Conservation (phyloP, 192 early-diverging fungal genomes). For the Phlyctochytrium arcticum region DNA sequence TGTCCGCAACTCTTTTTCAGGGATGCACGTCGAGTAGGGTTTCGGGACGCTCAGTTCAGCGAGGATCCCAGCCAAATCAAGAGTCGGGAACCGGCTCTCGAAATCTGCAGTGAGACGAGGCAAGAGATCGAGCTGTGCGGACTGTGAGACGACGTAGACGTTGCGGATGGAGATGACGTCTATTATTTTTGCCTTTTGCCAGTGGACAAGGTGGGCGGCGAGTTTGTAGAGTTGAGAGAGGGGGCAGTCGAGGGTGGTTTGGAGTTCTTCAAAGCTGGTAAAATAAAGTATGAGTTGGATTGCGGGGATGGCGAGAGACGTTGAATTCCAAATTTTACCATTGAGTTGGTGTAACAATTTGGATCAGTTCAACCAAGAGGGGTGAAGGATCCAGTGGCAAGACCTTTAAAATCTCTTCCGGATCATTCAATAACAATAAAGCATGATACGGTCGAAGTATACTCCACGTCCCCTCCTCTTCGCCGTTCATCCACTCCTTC, state of each 20-base stretch:
- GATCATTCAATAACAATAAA: conserved; percentile 76
- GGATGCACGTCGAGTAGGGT: conserved; percentile 50
- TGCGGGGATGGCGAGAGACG: background rate
- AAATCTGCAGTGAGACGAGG: conserved; percentile 51
- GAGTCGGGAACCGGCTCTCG: conserved; percentile 45
- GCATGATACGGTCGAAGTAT: conserved; percentile 85
- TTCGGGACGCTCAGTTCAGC: conserved; percentile 53
- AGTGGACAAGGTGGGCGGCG: conserved; percentile 89
- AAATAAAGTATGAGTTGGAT: conserved; percentile 1
- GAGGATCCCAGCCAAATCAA: conserved; percentile 56
- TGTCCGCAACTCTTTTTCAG: conserved; percentile 57
- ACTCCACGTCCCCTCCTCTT: conserved; percentile 49
- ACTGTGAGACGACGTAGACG: conserved; percentile 73
- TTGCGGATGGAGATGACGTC: conserved; percentile 71
- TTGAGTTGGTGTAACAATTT: conserved; percentile 80
- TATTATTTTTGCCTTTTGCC: conserved; percentile 88
- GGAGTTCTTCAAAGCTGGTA: conserved; percentile 73
- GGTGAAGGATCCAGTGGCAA: conserved; percentile 80
- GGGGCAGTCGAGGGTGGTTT: conserved; percentile 84
- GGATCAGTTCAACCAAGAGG: conserved; percentile 82
- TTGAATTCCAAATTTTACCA: conserved; percentile 48
- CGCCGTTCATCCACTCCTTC: conserved; percentile 28
- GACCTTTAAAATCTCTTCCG: conserved; percentile 70
- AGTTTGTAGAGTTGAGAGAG: conserved; percentile 86
- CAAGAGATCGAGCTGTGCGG: conserved; percentile 44